phyloP scores from a whole-genome alignment of 371 early-diverging fungal genomes.

The Catenaria anguillulae region DNA sequence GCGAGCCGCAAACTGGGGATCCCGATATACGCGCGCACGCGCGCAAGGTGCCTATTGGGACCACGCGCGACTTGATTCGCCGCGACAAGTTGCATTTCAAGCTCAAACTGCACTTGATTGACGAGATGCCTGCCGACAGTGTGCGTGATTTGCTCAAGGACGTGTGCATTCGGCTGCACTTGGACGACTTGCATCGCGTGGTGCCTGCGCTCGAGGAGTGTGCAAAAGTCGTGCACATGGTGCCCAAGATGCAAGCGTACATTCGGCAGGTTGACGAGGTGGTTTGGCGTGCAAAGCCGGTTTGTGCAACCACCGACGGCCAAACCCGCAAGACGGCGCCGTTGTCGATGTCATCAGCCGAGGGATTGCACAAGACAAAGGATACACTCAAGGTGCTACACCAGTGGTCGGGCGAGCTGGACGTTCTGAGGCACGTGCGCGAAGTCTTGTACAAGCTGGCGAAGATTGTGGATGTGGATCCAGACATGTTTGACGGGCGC shows the following conservation, averaged over 20 bases:
- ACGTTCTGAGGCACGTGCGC: constrained; percentile 8
- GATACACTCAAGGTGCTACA: constrained; percentile 9
- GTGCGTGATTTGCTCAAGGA: constrained; percentile 17
- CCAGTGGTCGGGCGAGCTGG: constrained; percentile 12
- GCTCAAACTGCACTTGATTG: constrained; percentile 19
- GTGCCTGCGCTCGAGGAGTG: constrained; percentile 12
- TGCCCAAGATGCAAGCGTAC: constrained; percentile 21
- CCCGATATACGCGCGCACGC: neutral
- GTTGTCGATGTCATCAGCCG: too few species aligned
- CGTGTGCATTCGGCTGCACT: constrained; percentile 17
- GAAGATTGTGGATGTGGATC: neutral
- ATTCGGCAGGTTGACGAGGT: constrained; percentile 12
- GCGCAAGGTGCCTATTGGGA: neutral
- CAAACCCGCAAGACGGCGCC: too few species aligned
- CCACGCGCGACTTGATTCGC: constrained; percentile 20
- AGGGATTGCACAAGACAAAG: constrained; percentile 6
- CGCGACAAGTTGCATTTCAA: constrained; percentile 19
- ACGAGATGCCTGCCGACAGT: constrained; percentile 15
- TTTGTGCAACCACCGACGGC: neutral
- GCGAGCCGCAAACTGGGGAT: too few species aligned
- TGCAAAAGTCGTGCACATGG: constrained; percentile 13
- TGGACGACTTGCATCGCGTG: constrained; percentile 15
- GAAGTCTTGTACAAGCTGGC: too few species aligned
- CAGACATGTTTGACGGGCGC: neutral
- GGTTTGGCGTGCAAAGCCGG: constrained; percentile 8